Percentiles rank a stretch among this genome's conserved stretches.
phyloP scores from a whole-genome alignment of 257 asterid species.

The Salvia splendens region DNA sequence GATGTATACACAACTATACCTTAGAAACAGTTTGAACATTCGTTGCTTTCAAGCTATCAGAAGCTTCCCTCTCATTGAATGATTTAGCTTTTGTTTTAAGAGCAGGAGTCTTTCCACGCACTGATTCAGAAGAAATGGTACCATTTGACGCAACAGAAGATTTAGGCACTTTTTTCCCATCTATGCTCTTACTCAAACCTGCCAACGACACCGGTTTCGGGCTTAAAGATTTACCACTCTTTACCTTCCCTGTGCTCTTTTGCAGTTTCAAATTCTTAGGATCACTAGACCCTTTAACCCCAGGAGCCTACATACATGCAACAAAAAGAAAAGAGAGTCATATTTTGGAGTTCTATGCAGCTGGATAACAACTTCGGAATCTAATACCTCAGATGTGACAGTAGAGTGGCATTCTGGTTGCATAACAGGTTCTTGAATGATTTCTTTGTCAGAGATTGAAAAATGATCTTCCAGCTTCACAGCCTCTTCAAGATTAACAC shows the following conservation, averaged over 20 bases:
- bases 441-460: slow-evolving; percentile 25
- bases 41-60: slow-evolving; percentile 33
- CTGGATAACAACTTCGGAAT: background rate
- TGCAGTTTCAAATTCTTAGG: slow-evolving; percentile 39
- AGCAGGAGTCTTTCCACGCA: slow-evolving; percentile 30
- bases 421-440: slow-evolving; percentile 32
- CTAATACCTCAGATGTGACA: slow-evolving; percentile 33
- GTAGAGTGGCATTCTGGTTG: slow-evolving; percentile 34
- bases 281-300: slow-evolving; percentile 31
- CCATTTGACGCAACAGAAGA: slow-evolving; percentile 50
- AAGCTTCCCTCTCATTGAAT: slow-evolving; percentile 38
- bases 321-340: background rate
- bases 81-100: slow-evolving; percentile 39
- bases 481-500: slow-evolving; percentile 40
- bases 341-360: background rate
- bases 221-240: slow-evolving; percentile 44
- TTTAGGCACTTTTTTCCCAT: slow-evolving; percentile 37
- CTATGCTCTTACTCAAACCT: slow-evolving; percentile 39
- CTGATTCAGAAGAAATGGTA: slow-evolving; percentile 36
- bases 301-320: slow-evolving; percentile 36
- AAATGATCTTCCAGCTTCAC: slow-evolving; percentile 39
- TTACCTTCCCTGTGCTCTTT: slow-evolving; percentile 36
- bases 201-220: slow-evolving; percentile 30
- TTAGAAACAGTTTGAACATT: slow-evolving; percentile 32
- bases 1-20: slow-evolving; percentile 33